phyloP scores from a whole-genome alignment of 2,329 filamentous ascomycete genomes.

The Tolypocladium guangdongense region DNA sequence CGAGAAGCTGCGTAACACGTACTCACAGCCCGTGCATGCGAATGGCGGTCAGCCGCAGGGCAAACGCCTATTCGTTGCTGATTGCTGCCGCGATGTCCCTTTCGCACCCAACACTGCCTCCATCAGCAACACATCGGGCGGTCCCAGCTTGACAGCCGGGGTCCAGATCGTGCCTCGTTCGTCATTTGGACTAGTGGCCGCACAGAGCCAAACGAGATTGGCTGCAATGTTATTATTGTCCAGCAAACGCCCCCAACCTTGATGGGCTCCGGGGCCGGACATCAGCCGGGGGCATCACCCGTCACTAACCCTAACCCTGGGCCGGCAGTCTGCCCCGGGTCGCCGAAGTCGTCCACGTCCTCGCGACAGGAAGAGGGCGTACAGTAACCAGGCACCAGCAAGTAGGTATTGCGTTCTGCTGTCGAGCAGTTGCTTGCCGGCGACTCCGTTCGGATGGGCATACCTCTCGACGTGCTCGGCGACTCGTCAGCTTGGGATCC shows the following conservation, averaged over 20 bases:
- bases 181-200: neutral
- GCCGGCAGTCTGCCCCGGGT: neutral
- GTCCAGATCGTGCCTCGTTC: neutral
- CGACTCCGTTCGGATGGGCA: neutral
- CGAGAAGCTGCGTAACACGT: neutral
- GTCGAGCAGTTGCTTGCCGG: neutral
- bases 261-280: neutral
- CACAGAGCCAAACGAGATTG: neutral
- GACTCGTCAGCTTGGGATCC: no score
- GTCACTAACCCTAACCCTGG: neutral
- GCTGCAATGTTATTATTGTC: no score
- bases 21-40: neutral
- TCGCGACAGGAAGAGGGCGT: neutral
- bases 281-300: no score
- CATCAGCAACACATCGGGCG: neutral
- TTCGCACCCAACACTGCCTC: neutral
- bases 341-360: neutral
- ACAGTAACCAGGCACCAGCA: neutral
- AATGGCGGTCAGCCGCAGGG: neutral
- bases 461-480: neutral
- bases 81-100: neutral
- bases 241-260: neutral
- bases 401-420: no score
- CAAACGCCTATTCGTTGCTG: neutral
- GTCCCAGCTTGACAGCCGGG: neutral